phyloP scores from a whole-genome alignment of 345 rosid genomes.

The Excoecaria agallocha region DNA sequence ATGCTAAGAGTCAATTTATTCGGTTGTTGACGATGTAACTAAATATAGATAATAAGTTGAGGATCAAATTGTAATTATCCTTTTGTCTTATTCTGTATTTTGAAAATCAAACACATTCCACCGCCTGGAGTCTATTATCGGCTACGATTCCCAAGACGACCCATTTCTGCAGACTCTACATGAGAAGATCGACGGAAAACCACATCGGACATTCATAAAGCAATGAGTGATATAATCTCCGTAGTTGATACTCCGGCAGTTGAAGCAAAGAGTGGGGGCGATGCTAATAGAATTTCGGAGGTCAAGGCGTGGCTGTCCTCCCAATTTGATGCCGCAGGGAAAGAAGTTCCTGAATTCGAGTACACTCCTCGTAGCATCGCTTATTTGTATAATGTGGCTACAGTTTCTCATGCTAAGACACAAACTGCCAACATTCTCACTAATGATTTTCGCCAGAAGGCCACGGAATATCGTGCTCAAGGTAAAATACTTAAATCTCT shows the following conservation, averaged over 20 bases:
- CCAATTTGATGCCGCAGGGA: constrained; percentile 78
- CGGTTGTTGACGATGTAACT: no score
- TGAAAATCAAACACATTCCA: no score
- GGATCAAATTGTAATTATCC: no score
- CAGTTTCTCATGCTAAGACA: constrained; percentile 78
- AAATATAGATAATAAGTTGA: no score
- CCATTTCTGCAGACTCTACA: neutral
- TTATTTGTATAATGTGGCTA: constrained; percentile 69
- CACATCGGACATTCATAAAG: neutral
- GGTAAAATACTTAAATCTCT: constrained; percentile 35
- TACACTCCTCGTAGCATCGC: constrained; percentile 80
- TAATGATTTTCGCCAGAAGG: constrained; percentile 84
- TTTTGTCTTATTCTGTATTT: no score
- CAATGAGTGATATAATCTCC: constrained; percentile 51
- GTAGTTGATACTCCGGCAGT: constrained; percentile 30
- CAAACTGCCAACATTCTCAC: constrained; percentile 86
- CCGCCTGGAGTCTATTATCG: no score
- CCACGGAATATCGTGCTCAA: constrained; percentile 83
- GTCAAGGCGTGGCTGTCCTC: constrained; percentile 79
- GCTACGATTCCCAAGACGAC: no score
- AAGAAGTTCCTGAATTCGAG: constrained; percentile 78
- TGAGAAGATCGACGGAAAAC: neutral
- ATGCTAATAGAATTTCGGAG: constrained; percentile 67
- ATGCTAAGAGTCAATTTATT: no score
- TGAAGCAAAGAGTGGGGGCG: constrained; percentile 52